phyloP scores from a whole-genome alignment of 73 alveolate species.

The Tetrahymena thermophila region DNA sequence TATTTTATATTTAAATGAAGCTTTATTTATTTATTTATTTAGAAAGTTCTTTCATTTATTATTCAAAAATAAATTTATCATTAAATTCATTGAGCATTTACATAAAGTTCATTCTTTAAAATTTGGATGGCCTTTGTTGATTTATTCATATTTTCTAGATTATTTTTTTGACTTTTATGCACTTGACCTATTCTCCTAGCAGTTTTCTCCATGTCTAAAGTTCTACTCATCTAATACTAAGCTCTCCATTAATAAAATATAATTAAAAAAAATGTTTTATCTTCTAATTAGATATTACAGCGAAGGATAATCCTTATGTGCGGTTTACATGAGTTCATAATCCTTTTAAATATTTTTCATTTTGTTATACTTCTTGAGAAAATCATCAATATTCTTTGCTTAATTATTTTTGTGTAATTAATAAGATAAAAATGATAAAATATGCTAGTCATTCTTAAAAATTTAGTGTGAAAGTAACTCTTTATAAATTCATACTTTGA shows the following conservation, averaged over 20 bases:
- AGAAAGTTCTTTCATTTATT: neutral
- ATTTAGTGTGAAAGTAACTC: no score
- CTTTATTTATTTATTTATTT: no score
- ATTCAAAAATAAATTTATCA: neutral
- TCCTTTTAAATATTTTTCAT: neutral
- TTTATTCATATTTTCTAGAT: neutral
- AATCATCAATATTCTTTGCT: neutral
- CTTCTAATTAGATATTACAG: neutral
- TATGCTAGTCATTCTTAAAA: no score
- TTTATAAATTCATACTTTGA: neutral
- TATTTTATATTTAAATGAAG: neutral
- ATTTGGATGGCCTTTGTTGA: neutral
- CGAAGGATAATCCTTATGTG: neutral
- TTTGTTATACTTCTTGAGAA: neutral
- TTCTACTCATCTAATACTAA: neutral
- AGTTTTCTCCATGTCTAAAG: neutral
- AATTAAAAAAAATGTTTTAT: neutral
- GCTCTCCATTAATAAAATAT: neutral
- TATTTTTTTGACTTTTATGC: neutral
- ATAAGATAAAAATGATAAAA: no score
- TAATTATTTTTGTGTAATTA: neutral
- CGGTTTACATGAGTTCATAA: neutral
- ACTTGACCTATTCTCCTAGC: neutral
- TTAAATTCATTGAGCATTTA: neutral
- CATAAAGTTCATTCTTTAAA: neutral